Percentiles rank a stretch among this genome's conserved stretches.
Evolutionary conservation across 495 filamentous ascomycete genomes (phyloP).

Genomic region (Penicillium subrubescens): DNA sequence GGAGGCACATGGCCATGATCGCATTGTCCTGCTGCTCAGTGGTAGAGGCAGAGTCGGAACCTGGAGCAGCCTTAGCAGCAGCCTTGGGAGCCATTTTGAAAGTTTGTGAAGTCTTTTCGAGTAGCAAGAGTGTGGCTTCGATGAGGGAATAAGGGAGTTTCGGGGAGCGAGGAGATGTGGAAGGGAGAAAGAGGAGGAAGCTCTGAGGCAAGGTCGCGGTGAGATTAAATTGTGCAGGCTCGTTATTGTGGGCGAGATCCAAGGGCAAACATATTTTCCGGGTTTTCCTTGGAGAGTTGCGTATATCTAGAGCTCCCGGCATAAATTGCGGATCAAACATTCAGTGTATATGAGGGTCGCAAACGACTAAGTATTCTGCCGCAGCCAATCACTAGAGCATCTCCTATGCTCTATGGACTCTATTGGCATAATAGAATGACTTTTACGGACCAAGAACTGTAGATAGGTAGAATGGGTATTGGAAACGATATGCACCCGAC

Average conservation of each 20-base stretch:
- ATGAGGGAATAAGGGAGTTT: too few species aligned
- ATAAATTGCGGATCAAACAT: background rate
- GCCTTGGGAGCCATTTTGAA: background rate
- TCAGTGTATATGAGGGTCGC: background rate
- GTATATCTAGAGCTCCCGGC: background rate
- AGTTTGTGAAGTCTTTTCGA: background rate
- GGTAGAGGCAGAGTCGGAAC: background rate
- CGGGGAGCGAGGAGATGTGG: background rate
- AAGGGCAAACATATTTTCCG: too few species aligned
- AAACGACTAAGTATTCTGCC: background rate
- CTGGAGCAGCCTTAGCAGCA: background rate
- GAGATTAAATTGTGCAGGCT: too few species aligned
- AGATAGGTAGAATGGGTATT: too few species aligned
- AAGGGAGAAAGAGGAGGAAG: background rate
- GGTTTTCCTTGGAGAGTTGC: background rate
- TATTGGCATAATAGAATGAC: background rate
- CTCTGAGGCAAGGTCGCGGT: background rate
- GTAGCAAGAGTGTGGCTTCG: background rate
- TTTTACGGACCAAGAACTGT: too few species aligned
- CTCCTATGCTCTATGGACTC: background rate
- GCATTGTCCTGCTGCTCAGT: background rate
- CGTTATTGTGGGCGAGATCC: too few species aligned
- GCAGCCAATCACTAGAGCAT: background rate
- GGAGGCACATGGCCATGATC: slow-evolving; percentile 10
- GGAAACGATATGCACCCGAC: too few species aligned